Conservation (phyloP, 768 basidiomycete genomes). For the Hortiboletus campestris region DNA sequence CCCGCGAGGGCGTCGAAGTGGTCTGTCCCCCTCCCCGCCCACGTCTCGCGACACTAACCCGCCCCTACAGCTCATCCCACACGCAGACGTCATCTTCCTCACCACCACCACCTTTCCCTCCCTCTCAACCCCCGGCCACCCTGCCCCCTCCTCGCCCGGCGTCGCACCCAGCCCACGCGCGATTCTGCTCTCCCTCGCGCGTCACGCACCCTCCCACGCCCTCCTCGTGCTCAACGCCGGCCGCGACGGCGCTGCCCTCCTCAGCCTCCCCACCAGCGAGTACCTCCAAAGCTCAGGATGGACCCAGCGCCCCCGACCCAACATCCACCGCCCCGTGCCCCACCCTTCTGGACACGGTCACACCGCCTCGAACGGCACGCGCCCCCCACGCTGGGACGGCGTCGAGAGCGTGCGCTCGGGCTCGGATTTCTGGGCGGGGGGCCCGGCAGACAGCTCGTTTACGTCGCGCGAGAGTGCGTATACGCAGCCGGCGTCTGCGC, state of each 20-base stretch:
- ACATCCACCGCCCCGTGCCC: not conserved
- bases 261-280: slow-evolving; percentile 79
- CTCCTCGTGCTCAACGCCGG: slow-evolving; percentile 84
- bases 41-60: not conserved
- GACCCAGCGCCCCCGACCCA: slow-evolving; percentile 35
- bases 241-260: slow-evolving; percentile 72
- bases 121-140: not conserved
- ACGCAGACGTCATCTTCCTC: slow-evolving; percentile 81
- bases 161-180: slow-evolving; percentile 65
- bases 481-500: slow-evolving; percentile 2
- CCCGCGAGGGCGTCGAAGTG: slow-evolving; percentile 75
- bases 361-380: slow-evolving; percentile 17
- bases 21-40: slow-evolving; percentile 42
- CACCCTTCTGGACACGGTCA: slow-evolving; percentile 18
- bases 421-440: slow-evolving; percentile 74
- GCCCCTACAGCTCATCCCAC: slow-evolving; percentile 63
- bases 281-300: slow-evolving; percentile 86
- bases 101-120: slow-evolving; percentile 27
- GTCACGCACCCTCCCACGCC: slow-evolving; percentile 67
- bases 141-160: slow-evolving; percentile 39
- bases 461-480: slow-evolving; percentile 19
- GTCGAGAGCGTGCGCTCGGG: slow-evolving; percentile 56
- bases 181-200: slow-evolving; percentile 70
- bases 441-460: slow-evolving; percentile 12
- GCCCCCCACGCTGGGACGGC: slow-evolving; percentile 23